Evolutionary conservation across 2,329 filamentous ascomycete species (phyloP), one percentile per base, ranked within the genome.

Genomic region (Hortaea sp.): DNA sequence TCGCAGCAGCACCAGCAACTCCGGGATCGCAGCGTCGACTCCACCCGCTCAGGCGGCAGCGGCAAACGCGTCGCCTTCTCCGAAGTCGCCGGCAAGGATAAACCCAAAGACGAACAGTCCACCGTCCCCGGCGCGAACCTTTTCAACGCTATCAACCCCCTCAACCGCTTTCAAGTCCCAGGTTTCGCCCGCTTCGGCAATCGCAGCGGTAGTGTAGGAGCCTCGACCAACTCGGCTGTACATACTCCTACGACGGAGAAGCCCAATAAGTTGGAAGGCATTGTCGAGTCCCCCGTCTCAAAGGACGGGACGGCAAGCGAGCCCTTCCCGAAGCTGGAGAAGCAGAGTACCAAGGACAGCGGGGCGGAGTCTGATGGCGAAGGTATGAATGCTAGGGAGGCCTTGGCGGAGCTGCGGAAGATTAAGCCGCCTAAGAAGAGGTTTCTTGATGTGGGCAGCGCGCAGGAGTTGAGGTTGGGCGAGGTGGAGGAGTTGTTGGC

Each of bases 1-100:
- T 64, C 72, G 9, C 78, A 88, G 37, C 88, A 95, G 48, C 78
- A 79, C 54, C 10, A 27, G n/a, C 11, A 2, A 9, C 10, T 11
- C 20, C 78, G 88, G 37, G 88, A 95, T 48, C 78, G 79, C 53
- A 94, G 85, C 59, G 76, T 77, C 5, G 88, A 95, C 58, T 94
- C 86, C 57, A 69, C 72, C 10, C 72, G 76, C 44, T 88, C 83
- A 54, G 76, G 70, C 2, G 74, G 75, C 41, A 82, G 78, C 53
- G 73, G 72, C 29, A 82, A 76, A 54, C 80, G 75, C 48, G 74
- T 77, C 6, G 46, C 46, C 13, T 53, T 53, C 38, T 40, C 35
- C 11, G 34, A 46, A 34, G 48, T 45, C 41, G n/a, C 32, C 32
- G n/a, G 47, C 27, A 55, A 52, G 41, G 53, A 44, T 5, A 46